Evolutionary conservation across 2,329 filamentous ascomycete genomes (phyloP), one percentile per base, ranked within the genome.

Genomic region (Verticillium nubilum): DNA sequence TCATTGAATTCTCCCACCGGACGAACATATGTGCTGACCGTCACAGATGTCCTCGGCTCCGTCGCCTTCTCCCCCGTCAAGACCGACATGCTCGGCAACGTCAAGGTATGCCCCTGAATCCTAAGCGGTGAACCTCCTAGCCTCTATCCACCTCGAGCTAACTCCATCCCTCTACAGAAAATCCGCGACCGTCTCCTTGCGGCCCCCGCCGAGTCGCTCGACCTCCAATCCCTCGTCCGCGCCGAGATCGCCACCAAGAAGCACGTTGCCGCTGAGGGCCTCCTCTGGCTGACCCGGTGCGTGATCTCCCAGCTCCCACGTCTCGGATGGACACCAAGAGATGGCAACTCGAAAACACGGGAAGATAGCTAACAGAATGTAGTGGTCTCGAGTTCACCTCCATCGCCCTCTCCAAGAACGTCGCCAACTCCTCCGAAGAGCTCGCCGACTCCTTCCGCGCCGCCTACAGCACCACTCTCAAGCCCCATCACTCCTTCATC

Each of bases 371-470:
- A 17, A 28, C 17, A 27, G 52, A 52, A 15, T 5, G 17, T 68
- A 97, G 93, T 63, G 95, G 90, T 62, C 90, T 98, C 70, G 92
- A 97, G 72, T 99, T 99, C 80, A 98, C 94, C 65, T 86, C 87
- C 71, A 87, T 91, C 74, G 90, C 90, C 61, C 87, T 99, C 63
- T 86, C 86, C 70, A 82, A 88, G 73, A 97, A 96, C 79, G 69
- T 92, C 65, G 76, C 82, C 69, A 86, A 89, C 70, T 70, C 84
- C 58, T 67, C 73, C 65, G 85, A 92, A 71, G 92, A 97, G 77
- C 89, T 99, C 63, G 82, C 90, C 62, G 82, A 85, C 66, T 97
- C 92, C 54, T 99, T 99, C 88, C 88, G 90, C 69, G 78, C 80
- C 59, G 91, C 93, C 67, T 99, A 99, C 78, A 85, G 83, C 72